These are phyloP conservation scores for Torrubiella hemipterigena DNA, from an alignment of 2,329 filamentous ascomycete species.

Conservation along the genomic window DNA sequence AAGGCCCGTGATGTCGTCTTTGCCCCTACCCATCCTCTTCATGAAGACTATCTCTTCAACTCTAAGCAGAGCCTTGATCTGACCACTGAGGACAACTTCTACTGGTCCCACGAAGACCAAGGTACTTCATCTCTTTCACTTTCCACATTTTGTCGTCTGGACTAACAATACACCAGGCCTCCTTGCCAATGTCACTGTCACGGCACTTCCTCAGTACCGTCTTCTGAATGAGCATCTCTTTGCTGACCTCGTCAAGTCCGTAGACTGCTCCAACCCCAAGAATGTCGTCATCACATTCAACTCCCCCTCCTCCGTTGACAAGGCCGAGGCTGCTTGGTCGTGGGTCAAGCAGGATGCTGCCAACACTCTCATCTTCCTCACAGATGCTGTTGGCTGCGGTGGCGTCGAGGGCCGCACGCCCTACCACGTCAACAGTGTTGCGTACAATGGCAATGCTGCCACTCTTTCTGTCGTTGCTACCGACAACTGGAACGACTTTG, in stretches of 20 bases:
- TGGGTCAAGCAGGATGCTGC: constrained; percentile 3
- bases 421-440: constrained; percentile 3
- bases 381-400: constrained; percentile 5
- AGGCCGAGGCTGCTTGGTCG: constrained; percentile 3
- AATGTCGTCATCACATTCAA: constrained; percentile 2
- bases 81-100: constrained; percentile 5
- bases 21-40: neutral
- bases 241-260: constrained; percentile 3
- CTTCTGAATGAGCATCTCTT: constrained; percentile 6
- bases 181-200: constrained; percentile 6
- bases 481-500: constrained; percentile 60
- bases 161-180: constrained; percentile 1
- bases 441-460: constrained; percentile 2
- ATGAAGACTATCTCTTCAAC: neutral
- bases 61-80: constrained; percentile 1
- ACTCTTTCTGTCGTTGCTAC: constrained; percentile 1
- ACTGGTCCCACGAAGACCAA: constrained; percentile 3
- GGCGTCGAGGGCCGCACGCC: constrained; percentile 5
- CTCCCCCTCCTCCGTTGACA: constrained; percentile 1
- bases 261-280: constrained; percentile 5
- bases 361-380: constrained; percentile 5
- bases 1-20: constrained; percentile 4
- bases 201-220: constrained; percentile 4
- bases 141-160: neutral
- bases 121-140: neutral